Base-by-base conservation (phyloP, 164 flowering plant species). In the Nelumbo lutea region DNA sequence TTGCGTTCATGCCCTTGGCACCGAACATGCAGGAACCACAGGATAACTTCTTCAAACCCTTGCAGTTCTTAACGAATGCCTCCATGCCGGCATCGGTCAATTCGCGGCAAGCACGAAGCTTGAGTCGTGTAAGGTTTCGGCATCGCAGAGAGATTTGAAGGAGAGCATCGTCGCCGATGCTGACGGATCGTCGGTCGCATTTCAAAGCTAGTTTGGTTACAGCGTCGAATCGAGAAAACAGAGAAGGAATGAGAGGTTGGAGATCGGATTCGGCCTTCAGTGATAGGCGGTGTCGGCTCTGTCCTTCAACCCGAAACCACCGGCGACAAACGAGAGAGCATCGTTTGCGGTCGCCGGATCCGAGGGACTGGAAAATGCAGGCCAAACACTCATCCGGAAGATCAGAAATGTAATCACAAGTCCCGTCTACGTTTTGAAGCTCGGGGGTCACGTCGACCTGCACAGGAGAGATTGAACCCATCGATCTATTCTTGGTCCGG, bases 351-450 rank as follows among this genome's bases (percentile, higher is more conserved):
- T 90, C 96, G 10, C 73, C 83, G 69, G 91, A 68, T 42, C 78
- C 69, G 6, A 92, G 86, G 46, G 73, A 81, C 41, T 85, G 92
- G 64, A 92, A 92, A 52, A 92, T 73, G 58, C 64, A 51, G 1
- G 93, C 92, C 66, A 90, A 69, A 67, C 90, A 87, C 68, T 88
- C 94, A 69, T 92, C 97, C 7, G 97, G 96, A 6, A 92, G 75
- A 59, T 80, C 79, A 1, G 75, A 78, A 7, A 74, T 82, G 77
- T 71, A 75, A 59, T 87, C 88, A 5, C 51, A 13, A 14, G 27
- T 71, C 42, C n/a, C 2, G 62, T n/a, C 27, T 6, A 2, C 42
- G 11, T 14, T 51, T 13, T 9, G 9, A 6, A 51, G 9, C 8
- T 56, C 68, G 14, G 42, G 59, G 3, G 9, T 48, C 2, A 53